phyloP scores from a whole-genome alignment of 2,329 filamentous ascomycete species.

The Bimuria novae-zelandiae region DNA sequence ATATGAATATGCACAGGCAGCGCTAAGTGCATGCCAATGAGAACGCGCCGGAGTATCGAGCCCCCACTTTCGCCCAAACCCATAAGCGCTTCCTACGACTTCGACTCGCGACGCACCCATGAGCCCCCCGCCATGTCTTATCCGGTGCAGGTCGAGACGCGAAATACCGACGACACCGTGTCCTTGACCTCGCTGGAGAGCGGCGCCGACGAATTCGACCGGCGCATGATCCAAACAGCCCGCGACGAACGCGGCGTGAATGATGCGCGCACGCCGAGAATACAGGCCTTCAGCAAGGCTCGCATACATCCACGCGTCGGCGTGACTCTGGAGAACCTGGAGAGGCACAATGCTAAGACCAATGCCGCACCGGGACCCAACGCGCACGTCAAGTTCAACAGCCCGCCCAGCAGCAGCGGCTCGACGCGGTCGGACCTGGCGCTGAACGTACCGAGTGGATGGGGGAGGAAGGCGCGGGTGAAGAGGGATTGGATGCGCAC shows the following conservation, averaged over 20 bases:
- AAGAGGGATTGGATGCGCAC: conserved; percentile 50
- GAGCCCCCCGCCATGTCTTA: conserved; percentile 27
- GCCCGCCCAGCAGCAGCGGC: conserved; percentile 44
- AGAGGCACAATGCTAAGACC: conserved; percentile 39
- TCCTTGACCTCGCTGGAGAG: conserved; percentile 48
- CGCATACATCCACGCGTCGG: conserved; percentile 46
- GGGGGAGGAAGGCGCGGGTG: conserved; percentile 53
- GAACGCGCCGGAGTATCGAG: conserved; percentile 38
- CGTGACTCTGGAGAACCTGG: conserved; percentile 50
- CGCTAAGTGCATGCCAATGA: conserved; percentile 29
- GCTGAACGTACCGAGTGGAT: conserved; percentile 51
- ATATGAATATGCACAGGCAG: conserved; percentile 22
- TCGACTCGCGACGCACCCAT: conserved; percentile 25
- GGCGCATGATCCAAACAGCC: conserved; percentile 50
- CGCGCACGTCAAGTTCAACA: conserved; percentile 26
- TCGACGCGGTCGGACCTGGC: conserved; percentile 48
- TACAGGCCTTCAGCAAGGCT: conserved; percentile 50
- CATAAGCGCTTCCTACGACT: conserved; percentile 28
- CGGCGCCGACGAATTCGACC: conserved; percentile 52
- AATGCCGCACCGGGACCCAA: conserved; percentile 10
- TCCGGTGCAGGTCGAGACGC: conserved; percentile 28
- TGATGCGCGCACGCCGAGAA: conserved; percentile 38
- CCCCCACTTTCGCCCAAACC: conserved; percentile 37
- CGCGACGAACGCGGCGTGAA: conserved; percentile 49
- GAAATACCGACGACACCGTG: conserved; percentile 26